Evolutionary conservation across 306 rosid species (phyloP).

Genomic region (Abrus precatorius): DNA sequence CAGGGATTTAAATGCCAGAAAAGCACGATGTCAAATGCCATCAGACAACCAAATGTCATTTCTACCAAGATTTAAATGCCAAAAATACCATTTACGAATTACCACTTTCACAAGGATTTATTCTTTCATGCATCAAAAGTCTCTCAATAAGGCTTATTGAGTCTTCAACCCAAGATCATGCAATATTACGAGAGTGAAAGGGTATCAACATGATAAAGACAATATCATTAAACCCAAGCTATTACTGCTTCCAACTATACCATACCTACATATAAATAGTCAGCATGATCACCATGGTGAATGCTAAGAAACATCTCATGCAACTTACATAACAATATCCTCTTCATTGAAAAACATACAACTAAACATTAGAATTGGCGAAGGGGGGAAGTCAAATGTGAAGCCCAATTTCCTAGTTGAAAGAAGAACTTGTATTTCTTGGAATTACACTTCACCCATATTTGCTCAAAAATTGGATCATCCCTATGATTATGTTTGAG

Average conservation of each 20-base stretch:
- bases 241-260: slow-evolving; percentile 5
- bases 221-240: not conserved
- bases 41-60: not conserved
- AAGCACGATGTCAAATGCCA: not conserved
- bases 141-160: slow-evolving; percentile 11
- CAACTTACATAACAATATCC: not conserved
- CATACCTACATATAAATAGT: not conserved
- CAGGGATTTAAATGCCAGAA: not conserved
- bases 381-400: not conserved
- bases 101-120: not conserved
- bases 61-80: not conserved
- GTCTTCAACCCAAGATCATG: not conserved
- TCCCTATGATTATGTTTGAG: not conserved
- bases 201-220: not conserved
- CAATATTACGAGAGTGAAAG: slow-evolving; percentile 13
- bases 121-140: not conserved
- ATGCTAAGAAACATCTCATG: not conserved
- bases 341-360: not conserved
- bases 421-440: not conserved
- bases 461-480: not conserved
- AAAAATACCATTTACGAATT: not conserved
- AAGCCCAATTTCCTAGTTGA: not conserved
- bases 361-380: not conserved
- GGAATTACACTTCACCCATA: not conserved
- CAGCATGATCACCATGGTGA: not conserved